Evolutionary conservation across 2,329 filamentous ascomycete species (phyloP).

Genomic region (Cladosporium sp.): DNA sequence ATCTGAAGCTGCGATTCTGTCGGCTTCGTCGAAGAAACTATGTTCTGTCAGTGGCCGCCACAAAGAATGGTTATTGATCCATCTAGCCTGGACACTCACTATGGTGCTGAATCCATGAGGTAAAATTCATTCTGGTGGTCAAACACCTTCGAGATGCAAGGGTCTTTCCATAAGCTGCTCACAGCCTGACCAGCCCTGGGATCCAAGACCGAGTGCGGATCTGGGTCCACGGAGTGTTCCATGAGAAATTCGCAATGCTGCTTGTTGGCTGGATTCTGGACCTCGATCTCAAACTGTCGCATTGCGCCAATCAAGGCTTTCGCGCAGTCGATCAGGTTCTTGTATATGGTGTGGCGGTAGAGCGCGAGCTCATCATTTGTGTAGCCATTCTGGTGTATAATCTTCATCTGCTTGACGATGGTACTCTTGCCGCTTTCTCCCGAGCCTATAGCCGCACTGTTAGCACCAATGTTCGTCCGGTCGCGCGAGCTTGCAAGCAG

Average conservation of each 20-base stretch:
- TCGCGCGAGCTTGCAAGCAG: background rate
- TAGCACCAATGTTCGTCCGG: slow-evolving; percentile 11
- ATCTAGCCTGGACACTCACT: slow-evolving; percentile 59
- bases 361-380: slow-evolving; percentile 88
- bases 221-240: slow-evolving; percentile 85
- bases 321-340: slow-evolving; percentile 95
- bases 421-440: slow-evolving; percentile 99
- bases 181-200: slow-evolving; percentile 77
- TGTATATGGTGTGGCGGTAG: slow-evolving; percentile 95
- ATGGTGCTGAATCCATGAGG: slow-evolving; percentile 97
- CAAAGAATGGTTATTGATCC: background rate
- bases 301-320: slow-evolving; percentile 90
- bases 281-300: slow-evolving; percentile 84
- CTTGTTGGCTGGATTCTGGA: slow-evolving; percentile 65
- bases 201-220: slow-evolving; percentile 82
- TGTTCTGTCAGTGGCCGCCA: slow-evolving; percentile 11
- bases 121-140: slow-evolving; percentile 98
- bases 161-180: slow-evolving; percentile 84
- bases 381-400: slow-evolving; percentile 98
- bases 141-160: slow-evolving; percentile 75
- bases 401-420: slow-evolving; percentile 99
- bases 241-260: slow-evolving; percentile 75
- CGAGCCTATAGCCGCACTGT: slow-evolving; percentile 59
- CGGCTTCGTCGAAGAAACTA: slow-evolving; percentile 94
- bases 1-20: slow-evolving; percentile 74